A percentile compares a stretch with the other conserved stretches of the same genome.
Evolutionary conservation across 345 rosid species (phyloP).

Genomic region (Sapria himalayana): DNA sequence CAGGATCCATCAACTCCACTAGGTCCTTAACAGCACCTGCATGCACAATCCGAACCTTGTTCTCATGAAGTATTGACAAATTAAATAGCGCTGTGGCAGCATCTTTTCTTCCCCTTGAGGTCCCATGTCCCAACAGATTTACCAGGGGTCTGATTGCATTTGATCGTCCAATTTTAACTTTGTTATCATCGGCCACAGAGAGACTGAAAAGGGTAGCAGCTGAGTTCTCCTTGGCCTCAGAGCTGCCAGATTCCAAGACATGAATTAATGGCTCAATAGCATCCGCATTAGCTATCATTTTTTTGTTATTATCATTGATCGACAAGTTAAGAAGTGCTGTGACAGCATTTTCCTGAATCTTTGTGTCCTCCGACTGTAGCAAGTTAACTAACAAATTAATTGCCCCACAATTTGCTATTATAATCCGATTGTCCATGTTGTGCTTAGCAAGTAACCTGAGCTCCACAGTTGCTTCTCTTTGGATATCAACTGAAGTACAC

Average conservation of each 20-base stretch:
- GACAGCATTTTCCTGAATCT: constrained; percentile 59
- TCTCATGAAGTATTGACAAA: constrained; percentile 61
- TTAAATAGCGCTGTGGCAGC: constrained; percentile 85
- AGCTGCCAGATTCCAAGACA: constrained; percentile 59
- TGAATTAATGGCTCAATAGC: constrained; percentile 63
- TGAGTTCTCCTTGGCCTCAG: constrained; percentile 72
- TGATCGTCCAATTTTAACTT: constrained; percentile 56
- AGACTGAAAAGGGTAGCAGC: constrained; percentile 84
- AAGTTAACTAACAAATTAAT: constrained; percentile 35
- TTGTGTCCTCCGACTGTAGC: constrained; percentile 33
- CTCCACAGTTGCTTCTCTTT: constrained; percentile 35
- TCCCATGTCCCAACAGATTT: constrained; percentile 58
- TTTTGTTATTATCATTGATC: constrained; percentile 59
- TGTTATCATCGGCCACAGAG: constrained; percentile 65
- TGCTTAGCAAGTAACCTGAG: constrained; percentile 59
- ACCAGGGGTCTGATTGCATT: constrained; percentile 82
- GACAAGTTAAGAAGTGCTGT: constrained; percentile 85
- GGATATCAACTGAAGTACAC: constrained; percentile 33
- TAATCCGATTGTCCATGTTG: constrained; percentile 57
- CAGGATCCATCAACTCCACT: constrained; percentile 79
- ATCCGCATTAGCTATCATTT: constrained; percentile 42
- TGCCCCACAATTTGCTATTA: constrained; percentile 60
- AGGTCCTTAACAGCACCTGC: constrained; percentile 83
- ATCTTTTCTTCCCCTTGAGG: constrained; percentile 74
- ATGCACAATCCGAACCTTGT: constrained; percentile 54